Percentiles rank a stretch among this genome's conserved stretches.
These are phyloP conservation scores for Aspergillus coremiiformis DNA, from an alignment of 495 filamentous ascomycete genomes.

Conservation along the genomic window DNA sequence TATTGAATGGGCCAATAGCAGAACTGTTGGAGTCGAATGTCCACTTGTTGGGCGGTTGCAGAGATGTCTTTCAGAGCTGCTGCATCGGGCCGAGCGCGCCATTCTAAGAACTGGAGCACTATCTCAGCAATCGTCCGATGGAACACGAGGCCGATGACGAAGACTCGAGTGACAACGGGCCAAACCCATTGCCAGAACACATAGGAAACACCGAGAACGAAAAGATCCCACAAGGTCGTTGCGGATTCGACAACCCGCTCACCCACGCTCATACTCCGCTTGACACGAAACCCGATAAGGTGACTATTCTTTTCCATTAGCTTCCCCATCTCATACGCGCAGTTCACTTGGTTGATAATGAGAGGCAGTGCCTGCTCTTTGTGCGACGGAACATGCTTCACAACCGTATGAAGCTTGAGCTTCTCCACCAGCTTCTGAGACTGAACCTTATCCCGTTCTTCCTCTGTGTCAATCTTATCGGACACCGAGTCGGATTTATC, in stretches of 20 bases:
- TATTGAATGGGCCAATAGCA: constrained; percentile 99
- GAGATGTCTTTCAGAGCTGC: constrained; percentile 92
- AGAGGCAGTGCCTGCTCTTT: constrained; percentile 75
- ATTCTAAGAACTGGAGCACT: constrained; percentile 75
- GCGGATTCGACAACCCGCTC: constrained; percentile 94
- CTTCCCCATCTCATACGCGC: constrained; percentile 78
- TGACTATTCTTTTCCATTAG: constrained; percentile 82
- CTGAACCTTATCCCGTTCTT: constrained; percentile 57
- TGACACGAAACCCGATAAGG: constrained; percentile 68
- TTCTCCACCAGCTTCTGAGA: constrained; percentile 72
- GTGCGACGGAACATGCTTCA: constrained; percentile 63
- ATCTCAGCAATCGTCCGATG: constrained; percentile 77
- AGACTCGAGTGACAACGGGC: constrained; percentile 64
- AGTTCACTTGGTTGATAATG: constrained; percentile 94
- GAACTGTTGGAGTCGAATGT: constrained; percentile 96
- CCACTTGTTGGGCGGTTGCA: constrained; percentile 95
- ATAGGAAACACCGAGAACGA: constrained; percentile 61
- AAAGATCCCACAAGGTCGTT: constrained; percentile 68
- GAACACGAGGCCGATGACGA: constrained; percentile 69
- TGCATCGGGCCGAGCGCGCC: constrained; percentile 71
- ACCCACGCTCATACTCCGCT: constrained; percentile 82
- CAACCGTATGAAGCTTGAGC: constrained; percentile 76
- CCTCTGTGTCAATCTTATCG: constrained; percentile 34
- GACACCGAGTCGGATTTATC: constrained; percentile 22
- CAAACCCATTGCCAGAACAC: constrained; percentile 68